Evolutionary conservation across 495 filamentous ascomycete species (phyloP), one percentile per base, ranked within the genome.

Genomic region (Apodospora peruviana): DNA sequence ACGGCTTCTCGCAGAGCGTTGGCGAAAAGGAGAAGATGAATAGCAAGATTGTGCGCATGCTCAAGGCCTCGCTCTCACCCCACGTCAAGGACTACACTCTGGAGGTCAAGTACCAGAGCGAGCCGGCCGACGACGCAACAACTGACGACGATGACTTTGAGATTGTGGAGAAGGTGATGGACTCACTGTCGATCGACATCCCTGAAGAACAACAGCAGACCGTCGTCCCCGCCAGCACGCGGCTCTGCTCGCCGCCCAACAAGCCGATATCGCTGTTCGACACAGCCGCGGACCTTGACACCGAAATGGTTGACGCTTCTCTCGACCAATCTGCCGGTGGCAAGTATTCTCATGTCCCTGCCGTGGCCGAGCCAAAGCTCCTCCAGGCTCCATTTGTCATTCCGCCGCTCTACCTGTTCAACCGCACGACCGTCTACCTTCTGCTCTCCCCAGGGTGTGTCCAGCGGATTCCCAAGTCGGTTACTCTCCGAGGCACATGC

Each of bases 11-110:
- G 1, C 84, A 87, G 60, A 56, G 73, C 0, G 83, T 87, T 0
- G 69, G 69, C 5, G 59, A 72, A 21, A 65, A 69, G 9, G 84
- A 87, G 48, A 74, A 76, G 52, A 72, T 84, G 48, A 77, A 83
- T 50, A 71, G 61, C 44, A 85, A 85, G 59, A 73, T 88, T 4
- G 72, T 88, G 7, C 72, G 84, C 7, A 87, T 88, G 81, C 65
- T 90, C 37, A 87, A 87, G 54, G 83, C 76, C 0, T 81, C 81
- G 0, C 56, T 88, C 22, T 74, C 74, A 4, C 80, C 82, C 1
- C 80, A 87, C 50, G 61, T 85, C 39, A 70, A 54, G 19, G 72
- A 82, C 47, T 87, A 82, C 50, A 72, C 64, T 0, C 57, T 87
- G 2, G 80, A 85, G 41, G 65, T 86, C 42, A 74, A 79, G 54